Base-by-base conservation (phyloP, 2,329 filamentous ascomycete genomes). In the Aureobasidium namibiae region DNA sequence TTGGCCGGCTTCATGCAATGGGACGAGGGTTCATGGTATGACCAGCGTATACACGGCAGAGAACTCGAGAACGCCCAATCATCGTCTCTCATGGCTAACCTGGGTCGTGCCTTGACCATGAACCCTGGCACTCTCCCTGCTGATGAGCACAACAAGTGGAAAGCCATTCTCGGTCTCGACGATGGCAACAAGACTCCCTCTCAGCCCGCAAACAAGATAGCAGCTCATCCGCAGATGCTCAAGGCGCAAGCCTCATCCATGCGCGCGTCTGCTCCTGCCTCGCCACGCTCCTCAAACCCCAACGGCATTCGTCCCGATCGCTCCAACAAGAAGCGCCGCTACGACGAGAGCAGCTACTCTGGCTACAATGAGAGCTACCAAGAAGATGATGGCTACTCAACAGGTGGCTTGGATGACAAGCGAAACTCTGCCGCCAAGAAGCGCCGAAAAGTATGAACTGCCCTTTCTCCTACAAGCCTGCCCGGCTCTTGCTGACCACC, bases 351-450 rank as follows among this genome's bases (percentile, higher is more conserved):
- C 65, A 89, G 85, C 66, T 92, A 82, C 67, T 84, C 88, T 66
- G 88, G 88, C 42, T 91, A 91, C 67, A 82, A 83, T 45, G 87
- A 90, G 65, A 85, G 85, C 34, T 90, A 80, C 65, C 80, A 80
- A 10, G 87, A 90, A 63, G 86, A 89, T 63, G 87, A 87, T 62
- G 82, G 79, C 59, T 84, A 90, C 67, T 89, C 86, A 23, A 89
- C 87, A 23, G 86, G 84, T 60, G 87, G 88, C 64, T 84, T 84
- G 65, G 87, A 88, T 65, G 84, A 87, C 59, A 74, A 74, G 65
- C 72, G 72, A 62, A 69, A 72, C 44, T 59, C 62, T 36, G 60
- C 61, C 10, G 61, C 61, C 44, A 66, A 65, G 65, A 87, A 87
- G 74, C 79, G 83, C 65, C 79, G 83, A 70, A 87, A 87, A 75